Evolutionary conservation across 75 land plant genomes (phyloP).

Genomic region (Azolla pinnata): DNA sequence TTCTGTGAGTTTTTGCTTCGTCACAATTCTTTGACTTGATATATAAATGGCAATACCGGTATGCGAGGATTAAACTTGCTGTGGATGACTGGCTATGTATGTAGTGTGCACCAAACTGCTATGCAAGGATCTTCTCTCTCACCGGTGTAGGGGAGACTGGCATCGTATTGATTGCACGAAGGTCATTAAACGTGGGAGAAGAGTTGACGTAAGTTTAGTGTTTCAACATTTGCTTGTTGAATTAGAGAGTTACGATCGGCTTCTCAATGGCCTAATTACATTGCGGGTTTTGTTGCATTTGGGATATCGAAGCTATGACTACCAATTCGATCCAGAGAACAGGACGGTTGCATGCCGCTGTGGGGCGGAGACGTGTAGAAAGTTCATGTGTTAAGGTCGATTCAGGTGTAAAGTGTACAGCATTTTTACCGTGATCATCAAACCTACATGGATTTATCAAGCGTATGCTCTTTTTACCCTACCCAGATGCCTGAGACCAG

Average conservation of each 20-base stretch:
- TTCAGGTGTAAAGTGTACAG: not conserved
- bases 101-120: constrained; percentile 29
- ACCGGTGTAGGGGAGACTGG: constrained; percentile 18
- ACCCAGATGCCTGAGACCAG: no score
- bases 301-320: constrained; percentile 16
- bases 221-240: no score
- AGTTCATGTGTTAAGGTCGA: constrained; percentile 14
- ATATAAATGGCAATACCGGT: no score
- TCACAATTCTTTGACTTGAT: not conserved
- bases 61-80: no score
- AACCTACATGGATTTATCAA: no score
- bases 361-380: constrained; percentile 18
- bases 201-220: constrained; percentile 28
- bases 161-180: constrained; percentile 24
- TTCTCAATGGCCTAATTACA: no score
- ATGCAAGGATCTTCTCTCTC: constrained; percentile 18
- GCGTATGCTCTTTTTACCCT: no score
- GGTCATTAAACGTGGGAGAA: constrained; percentile 15
- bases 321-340: constrained; percentile 22
- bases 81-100: no score
- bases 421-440: no score
- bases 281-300: not conserved
- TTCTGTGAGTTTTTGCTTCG: constrained; percentile 7
- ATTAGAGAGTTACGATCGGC: no score
- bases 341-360: constrained; percentile 18